phyloP scores from a whole-genome alignment of 495 filamentous ascomycete species.

The Tuber magnatum region DNA sequence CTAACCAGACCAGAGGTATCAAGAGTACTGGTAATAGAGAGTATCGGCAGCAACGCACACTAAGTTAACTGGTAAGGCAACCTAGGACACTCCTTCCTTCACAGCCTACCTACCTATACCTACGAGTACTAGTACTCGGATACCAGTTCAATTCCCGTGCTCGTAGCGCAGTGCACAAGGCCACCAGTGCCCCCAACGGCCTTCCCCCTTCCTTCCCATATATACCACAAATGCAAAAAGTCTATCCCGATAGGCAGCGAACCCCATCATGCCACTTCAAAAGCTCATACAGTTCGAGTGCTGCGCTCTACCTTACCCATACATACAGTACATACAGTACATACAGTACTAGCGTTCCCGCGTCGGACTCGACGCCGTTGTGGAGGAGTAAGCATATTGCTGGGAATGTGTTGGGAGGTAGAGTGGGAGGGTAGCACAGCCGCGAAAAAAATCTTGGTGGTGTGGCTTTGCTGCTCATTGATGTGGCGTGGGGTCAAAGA shows the following conservation, averaged over 20 bases:
- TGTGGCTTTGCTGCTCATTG: no score
- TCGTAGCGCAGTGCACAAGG: background rate
- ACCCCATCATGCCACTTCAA: background rate
- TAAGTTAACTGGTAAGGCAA: background rate
- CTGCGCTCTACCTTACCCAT: background rate
- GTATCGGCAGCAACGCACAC: background rate
- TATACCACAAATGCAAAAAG: background rate
- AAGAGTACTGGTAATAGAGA: background rate
- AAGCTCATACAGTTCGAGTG: background rate
- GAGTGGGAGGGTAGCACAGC: no score
- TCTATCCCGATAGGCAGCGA: background rate
- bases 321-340: no score
- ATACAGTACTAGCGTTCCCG: no score
- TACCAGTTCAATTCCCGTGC: background rate
- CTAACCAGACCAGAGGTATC: background rate
- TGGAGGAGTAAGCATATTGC: no score
- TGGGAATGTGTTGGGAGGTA: no score
- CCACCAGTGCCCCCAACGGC: background rate
- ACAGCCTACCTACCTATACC: background rate
- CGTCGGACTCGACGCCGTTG: no score
- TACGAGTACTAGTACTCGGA: background rate
- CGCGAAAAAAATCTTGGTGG: no score
- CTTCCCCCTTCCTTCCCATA: background rate
- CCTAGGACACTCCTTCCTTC: background rate
- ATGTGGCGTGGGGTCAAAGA: no score